Conservation (phyloP, 768 basidiomycete genomes). For the Grammothele lineata region DNA sequence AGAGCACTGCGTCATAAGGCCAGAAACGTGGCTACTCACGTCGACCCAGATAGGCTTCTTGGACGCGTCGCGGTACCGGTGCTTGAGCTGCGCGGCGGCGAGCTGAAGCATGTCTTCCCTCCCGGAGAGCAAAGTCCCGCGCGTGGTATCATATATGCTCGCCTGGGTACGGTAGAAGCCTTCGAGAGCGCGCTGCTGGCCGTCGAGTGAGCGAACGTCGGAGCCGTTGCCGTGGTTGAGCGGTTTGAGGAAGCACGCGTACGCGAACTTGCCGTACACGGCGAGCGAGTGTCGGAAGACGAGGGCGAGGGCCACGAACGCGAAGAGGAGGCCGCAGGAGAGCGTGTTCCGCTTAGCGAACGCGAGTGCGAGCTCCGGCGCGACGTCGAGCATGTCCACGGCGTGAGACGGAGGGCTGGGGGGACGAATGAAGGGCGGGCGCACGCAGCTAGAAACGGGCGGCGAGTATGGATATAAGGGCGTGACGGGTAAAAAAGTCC, state of each 20-base stretch:
- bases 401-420: background rate
- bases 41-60: conserved; percentile 68
- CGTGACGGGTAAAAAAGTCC: background rate
- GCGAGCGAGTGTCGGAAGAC: background rate
- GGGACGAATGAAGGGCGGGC: background rate
- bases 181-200: conserved; percentile 25
- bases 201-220: conserved; percentile 4
- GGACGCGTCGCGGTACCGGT: conserved; percentile 36
- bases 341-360: background rate
- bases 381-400: background rate
- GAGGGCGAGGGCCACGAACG: background rate
- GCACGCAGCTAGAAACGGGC: background rate
- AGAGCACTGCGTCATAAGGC: conserved; percentile 1
- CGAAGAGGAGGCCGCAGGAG: conserved; percentile 1
- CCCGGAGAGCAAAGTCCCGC: conserved; percentile 58
- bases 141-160: conserved; percentile 66
- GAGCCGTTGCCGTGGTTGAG: conserved; percentile 6
- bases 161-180: conserved; percentile 66
- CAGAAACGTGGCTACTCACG: conserved; percentile 38
- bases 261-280: conserved; percentile 13
- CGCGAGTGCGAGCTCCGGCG: background rate
- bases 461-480: conserved; percentile 9
- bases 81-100: conserved; percentile 54
- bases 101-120: conserved; percentile 69
- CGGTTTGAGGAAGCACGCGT: conserved; percentile 17